These are phyloP conservation scores for Yamadazyma aaseri DNA, from an alignment of 1,139 yeast species.

Conservation along the genomic window DNA sequence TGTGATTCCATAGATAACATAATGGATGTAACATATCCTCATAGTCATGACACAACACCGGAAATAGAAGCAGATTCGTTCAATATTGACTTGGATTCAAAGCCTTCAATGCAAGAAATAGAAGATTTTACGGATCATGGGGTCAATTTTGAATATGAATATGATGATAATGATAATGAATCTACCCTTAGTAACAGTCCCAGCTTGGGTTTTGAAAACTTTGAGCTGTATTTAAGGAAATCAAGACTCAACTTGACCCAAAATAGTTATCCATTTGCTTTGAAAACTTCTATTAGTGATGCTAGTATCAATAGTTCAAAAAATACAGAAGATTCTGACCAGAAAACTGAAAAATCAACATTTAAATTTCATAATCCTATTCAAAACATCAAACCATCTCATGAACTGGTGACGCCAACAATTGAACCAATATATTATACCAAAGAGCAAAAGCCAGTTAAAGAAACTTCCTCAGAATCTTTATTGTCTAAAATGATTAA, in stretches of 20 bases:
- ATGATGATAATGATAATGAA: constrained; percentile 13
- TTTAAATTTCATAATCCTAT: constrained; percentile 41
- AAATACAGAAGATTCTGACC: not conserved
- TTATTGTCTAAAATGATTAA: constrained; percentile 20
- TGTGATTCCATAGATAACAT: constrained; percentile 9
- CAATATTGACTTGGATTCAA: constrained; percentile 6
- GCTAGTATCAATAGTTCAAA: constrained; percentile 11
- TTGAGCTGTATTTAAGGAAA: constrained; percentile 33
- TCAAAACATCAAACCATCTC: constrained; percentile 24
- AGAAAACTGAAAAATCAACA: not conserved
- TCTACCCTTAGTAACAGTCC: constrained; percentile 14
- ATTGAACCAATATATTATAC: constrained; percentile 26
- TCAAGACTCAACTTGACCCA: constrained; percentile 31
- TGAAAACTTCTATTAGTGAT: constrained; percentile 23
- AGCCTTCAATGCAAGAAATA: constrained; percentile 4
- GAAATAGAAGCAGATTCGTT: constrained; percentile 8
- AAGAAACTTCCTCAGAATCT: constrained; percentile 11
- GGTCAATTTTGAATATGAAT: constrained; percentile 5
- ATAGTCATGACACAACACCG: constrained; percentile 13
- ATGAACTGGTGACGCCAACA: constrained; percentile 26
- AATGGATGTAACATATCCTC: constrained; percentile 10
- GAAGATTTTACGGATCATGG: not conserved
- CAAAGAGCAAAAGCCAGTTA: not conserved
- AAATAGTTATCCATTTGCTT: constrained; percentile 32
- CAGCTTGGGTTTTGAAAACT: constrained; percentile 23